A percentile compares a stretch with the other conserved stretches of the same genome.
phyloP scores from a whole-genome alignment of 2,329 filamentous ascomycete genomes.

The Blastomyces silverae region DNA sequence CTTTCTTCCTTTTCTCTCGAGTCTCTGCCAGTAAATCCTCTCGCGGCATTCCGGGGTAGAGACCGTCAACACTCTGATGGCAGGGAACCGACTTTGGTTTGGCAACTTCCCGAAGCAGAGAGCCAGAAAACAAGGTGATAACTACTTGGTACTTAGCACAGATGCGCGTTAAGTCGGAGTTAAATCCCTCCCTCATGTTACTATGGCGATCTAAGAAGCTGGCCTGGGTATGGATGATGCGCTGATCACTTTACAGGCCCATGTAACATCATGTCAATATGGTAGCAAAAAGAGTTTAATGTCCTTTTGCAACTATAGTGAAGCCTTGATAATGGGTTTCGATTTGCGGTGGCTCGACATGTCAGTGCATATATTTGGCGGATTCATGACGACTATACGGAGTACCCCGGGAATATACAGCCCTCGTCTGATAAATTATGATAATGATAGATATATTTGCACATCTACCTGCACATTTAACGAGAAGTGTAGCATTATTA shows the following conservation, averaged over 20 bases:
- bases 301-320: background rate
- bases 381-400: constrained; percentile 4
- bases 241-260: background rate
- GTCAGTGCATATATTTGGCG: background rate
- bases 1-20: background rate
- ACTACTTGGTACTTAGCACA: too few relatives aligned
- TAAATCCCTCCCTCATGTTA: background rate
- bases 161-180: background rate
- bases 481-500: background rate
- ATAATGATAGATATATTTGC: too few relatives aligned
- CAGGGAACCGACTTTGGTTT: background rate
- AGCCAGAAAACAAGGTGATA: background rate
- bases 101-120: background rate
- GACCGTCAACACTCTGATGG: background rate
- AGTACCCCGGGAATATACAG: background rate
- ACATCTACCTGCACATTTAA: background rate
- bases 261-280: constrained; percentile 1
- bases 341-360: background rate
- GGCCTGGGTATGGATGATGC: background rate
- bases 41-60: background rate
- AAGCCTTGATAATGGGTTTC: background rate
- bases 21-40: background rate
- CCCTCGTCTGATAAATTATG: too few relatives aligned
- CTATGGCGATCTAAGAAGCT: background rate
- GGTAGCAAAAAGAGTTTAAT: background rate